Evolutionary conservation across 768 basidiomycete genomes (phyloP), one percentile per base, ranked within the genome.

Genomic region (Trametes villosa): DNA sequence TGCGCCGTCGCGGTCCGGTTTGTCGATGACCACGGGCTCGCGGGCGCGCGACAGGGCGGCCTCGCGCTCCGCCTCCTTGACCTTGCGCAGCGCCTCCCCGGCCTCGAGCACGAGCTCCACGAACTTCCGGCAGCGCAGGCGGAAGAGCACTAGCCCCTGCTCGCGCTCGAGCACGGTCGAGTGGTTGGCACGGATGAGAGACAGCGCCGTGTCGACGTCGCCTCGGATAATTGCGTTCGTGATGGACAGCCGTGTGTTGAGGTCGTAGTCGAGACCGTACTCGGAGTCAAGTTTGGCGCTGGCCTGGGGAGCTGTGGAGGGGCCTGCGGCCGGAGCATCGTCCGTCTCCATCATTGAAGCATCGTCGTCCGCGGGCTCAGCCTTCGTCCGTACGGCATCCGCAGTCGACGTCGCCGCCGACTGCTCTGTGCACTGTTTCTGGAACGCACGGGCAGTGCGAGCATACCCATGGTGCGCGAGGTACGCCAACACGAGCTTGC

Each of bases 381-480:
- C 12, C 57, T 59, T 58, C 9, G 45, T 27, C 34, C 44, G 52
- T 1, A 55, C 53, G 27, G 22, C 45, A 29, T 36, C 51, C 49
- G 26, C 50, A 46, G 27, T 36, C 15, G 31, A 38, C 57, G 29
- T 60, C 27, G 46, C 51, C 31, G 27, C 64, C 42, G 26, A 45
- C 45, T 55, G 41, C 11, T 58, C 68, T 53, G 52, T 73, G 42
- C 75, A 77, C 62, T 84, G 88, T 12, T 76, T 80, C 66, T 85
- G 81, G 68, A 95, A 87, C 1, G 88, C 83, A 18, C 82, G 78
- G 6, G 89, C 85, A 0, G 93, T 86, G 38, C 82, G 83, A 17
- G 83, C 84, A 68, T 93, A 94, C 9, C 94, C 94, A 65, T 94
- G 88, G 71, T 96, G 94, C 2, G 86, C 79, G 33, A 97, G 82